Conservation (phyloP, 441 rosid species). For the Flueggea neowawraea region DNA sequence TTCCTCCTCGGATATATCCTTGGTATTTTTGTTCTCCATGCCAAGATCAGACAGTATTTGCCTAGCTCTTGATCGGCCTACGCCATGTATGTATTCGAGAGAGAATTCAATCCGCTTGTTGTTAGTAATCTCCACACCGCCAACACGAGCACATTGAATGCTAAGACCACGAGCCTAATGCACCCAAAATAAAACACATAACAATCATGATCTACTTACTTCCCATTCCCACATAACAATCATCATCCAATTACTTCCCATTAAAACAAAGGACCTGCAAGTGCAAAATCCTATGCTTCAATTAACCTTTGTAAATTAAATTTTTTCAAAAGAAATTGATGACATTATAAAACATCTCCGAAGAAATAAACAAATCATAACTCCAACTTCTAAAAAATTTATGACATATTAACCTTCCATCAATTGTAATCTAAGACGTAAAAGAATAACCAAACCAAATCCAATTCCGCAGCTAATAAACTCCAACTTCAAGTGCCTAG, state of each 20-base stretch:
- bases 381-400: too few species aligned
- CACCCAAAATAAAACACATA: neutral
- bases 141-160: slow-evolving; percentile 77
- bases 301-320: too few species aligned
- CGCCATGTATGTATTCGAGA: slow-evolving; percentile 85
- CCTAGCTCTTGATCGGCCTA: slow-evolving; percentile 69
- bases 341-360: too few species aligned
- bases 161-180: slow-evolving; percentile 38
- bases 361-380: too few species aligned
- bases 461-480: too few species aligned
- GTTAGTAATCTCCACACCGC: slow-evolving; percentile 81
- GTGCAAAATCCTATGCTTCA: too few species aligned
- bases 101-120: slow-evolving; percentile 77
- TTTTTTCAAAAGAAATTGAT: too few species aligned
- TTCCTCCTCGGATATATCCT: slow-evolving; percentile 84
- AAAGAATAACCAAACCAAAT: too few species aligned
- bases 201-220: neutral
- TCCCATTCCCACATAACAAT: neutral
- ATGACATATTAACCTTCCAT: too few species aligned
- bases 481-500: too few species aligned
- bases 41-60: slow-evolving; percentile 62
- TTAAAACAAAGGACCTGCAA: too few species aligned
- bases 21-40: slow-evolving; percentile 84
- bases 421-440: too few species aligned
- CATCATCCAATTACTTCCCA: neutral